Evolutionary conservation across 805 yeast species (phyloP).

Genomic region (Pachysolen tannophilus): DNA sequence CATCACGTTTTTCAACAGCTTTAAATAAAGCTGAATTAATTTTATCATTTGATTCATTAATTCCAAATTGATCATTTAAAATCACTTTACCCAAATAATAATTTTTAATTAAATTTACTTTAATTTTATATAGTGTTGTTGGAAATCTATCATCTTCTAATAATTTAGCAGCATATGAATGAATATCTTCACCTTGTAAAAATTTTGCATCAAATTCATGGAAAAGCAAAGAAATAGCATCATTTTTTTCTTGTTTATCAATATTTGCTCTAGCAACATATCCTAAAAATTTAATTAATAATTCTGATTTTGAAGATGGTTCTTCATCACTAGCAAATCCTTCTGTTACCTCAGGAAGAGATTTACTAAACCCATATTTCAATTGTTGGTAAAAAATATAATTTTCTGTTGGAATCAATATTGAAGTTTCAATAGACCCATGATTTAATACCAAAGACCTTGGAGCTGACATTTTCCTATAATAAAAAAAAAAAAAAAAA

Average conservation of each 20-base stretch:
- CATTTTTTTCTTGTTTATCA: conserved; percentile 27
- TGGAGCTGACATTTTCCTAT: conserved; percentile 9
- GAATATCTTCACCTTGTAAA: conserved; percentile 73
- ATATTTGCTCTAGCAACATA: conserved; percentile 33
- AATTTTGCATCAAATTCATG: conserved; percentile 81
- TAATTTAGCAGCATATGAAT: conserved; percentile 72
- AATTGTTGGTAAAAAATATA: conserved; percentile 80
- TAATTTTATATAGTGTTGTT: conserved; percentile 66
- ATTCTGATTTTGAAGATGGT: conserved; percentile 80
- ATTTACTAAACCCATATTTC: conserved; percentile 74
- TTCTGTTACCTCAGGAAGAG: conserved; percentile 75
- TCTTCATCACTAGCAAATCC: conserved; percentile 82
- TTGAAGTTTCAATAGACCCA: conserved; percentile 82
- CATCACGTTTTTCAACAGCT: conserved; percentile 47
- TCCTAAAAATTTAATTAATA: conserved; percentile 78
- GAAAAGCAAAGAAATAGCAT: conserved; percentile 61
- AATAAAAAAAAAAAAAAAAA: too few species aligned
- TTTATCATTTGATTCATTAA: conserved; percentile 1
- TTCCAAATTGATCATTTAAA: conserved; percentile 19
- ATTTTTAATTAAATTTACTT: conserved; percentile 61
- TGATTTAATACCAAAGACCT: conserved; percentile 82
- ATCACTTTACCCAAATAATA: conserved; percentile 44
- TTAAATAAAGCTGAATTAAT: conserved; percentile 44
- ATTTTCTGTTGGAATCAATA: conserved; percentile 76
- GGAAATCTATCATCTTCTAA: conserved; percentile 50